Evolutionary conservation across 23 red algal species (phyloP), one percentile per base, ranked within the genome.

Genomic region (Pyropia yezoensis): DNA sequence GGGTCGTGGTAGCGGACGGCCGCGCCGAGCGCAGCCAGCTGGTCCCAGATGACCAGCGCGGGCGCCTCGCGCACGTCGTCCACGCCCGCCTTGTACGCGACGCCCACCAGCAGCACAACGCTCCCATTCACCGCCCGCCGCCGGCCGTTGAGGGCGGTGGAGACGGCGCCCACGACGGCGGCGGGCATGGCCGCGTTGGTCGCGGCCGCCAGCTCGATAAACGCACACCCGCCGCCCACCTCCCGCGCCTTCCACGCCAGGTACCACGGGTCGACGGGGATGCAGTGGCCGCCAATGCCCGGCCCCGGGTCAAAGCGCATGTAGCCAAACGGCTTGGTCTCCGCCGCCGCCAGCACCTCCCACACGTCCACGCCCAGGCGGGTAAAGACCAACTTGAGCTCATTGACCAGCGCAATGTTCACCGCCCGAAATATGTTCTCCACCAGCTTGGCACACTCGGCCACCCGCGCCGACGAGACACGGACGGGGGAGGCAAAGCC

Each of bases 351-450:
- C n/a, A 90, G 58, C 12, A 90, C 86, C 53, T 82, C 76, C 86
- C 86, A 90, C 14, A 90, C 73, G 23, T 90, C 63, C 52, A 90
- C 86, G 30, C 62, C 69, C 86, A 90, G 74, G 51, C 71, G 73
- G 30, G 62, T 34, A 50, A 90, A 90, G 4, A 90, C 86, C 25
- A 67, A 6, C 27, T 90, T 90, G 52, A 90, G 32, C 47, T 90
- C 86, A 69, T 90, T 90, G 23, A 90, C 86, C 33, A 90, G 77
- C 18, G 86, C 86, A 60, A 90, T 90, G 49, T 90, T 90, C 49
- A 90, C 86, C 14, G 78, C 75, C 16, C 86, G 86, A 28, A 76
- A 90, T 16, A 49, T 82, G 24, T 90, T 90, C 47, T 90, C 86
- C 22, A 90, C 17, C 49, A 90, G 70, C 54, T 90, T 90, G 7